These are phyloP conservation scores for Saturnispora diversa DNA, from an alignment of 805 yeast species.

Conservation along the genomic window DNA sequence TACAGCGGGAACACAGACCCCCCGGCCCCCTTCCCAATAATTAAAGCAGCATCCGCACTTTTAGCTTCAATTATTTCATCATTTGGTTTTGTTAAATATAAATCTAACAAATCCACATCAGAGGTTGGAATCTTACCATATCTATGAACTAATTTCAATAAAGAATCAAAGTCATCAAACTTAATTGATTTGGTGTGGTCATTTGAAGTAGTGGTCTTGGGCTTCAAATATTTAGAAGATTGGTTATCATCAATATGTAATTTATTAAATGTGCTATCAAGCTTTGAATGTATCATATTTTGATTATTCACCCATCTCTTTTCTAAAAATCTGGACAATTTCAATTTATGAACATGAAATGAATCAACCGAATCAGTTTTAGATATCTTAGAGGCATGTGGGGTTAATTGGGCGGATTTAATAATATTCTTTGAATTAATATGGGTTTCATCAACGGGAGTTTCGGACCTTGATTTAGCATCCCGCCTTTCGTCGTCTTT, in stretches of 20 bases:
- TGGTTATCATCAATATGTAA: no score
- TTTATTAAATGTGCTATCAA: no score
- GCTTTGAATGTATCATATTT: neutral
- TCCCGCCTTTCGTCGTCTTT: no score
- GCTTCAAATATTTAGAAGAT: no score
- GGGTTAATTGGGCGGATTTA: neutral
- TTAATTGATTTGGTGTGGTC: neutral
- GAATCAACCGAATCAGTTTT: conserved; percentile 14
- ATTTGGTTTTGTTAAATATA: conserved; percentile 1
- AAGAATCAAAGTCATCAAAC: conserved; percentile 14
- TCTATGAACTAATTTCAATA: conserved; percentile 11
- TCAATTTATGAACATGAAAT: conserved; percentile 12
- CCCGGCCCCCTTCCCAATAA: conserved; percentile 81
- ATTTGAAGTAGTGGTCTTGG: no score
- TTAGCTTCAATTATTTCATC: conserved; percentile 7
- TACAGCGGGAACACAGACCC: conserved; percentile 82
- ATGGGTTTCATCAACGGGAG: neutral
- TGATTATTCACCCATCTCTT: conserved; percentile 9
- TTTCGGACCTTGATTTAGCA: no score
- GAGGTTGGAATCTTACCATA: conserved; percentile 17
- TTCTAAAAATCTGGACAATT: conserved; percentile 15
- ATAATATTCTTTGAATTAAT: conserved; percentile 1
- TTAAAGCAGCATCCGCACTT: conserved; percentile 11
- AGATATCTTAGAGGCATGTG: conserved; percentile 2
- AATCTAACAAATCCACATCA: conserved; percentile 7